Percentiles rank a stretch among this genome's conserved stretches.
phyloP scores from a whole-genome alignment of 2,329 filamentous ascomycete genomes.

The Fusarium miscanthi region DNA sequence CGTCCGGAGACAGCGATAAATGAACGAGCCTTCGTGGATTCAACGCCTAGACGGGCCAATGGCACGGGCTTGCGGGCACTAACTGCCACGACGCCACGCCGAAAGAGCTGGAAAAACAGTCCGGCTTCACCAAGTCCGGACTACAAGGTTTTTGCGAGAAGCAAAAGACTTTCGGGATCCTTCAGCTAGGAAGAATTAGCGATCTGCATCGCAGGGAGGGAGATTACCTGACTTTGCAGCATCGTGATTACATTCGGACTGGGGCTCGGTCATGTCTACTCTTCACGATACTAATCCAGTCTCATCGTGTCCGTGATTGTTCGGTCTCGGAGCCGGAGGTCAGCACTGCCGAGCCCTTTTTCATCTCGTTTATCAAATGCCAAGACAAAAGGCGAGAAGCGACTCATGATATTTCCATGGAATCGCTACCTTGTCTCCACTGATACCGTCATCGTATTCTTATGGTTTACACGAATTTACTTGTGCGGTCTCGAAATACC shows the following conservation, averaged over 20 bases:
- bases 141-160: neutral
- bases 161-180: neutral
- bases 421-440: constrained; percentile 16
- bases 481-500: neutral
- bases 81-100: constrained; percentile 23
- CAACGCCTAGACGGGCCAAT: constrained; percentile 12
- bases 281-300: neutral
- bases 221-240: constrained; percentile 15
- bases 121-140: neutral
- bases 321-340: constrained; percentile 27
- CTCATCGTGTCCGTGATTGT: constrained; percentile 22
- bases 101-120: constrained; percentile 26
- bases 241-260: constrained; percentile 13
- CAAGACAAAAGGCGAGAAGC: constrained; percentile 19
- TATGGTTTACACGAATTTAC: constrained; percentile 13
- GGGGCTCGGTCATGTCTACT: neutral
- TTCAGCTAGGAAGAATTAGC: neutral
- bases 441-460: constrained; percentile 21
- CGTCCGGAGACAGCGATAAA: constrained; percentile 17
- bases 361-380: constrained; percentile 32
- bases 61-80: neutral
- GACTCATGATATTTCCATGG: constrained; percentile 7
- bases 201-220: constrained; percentile 19
- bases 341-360: constrained; percentile 2
- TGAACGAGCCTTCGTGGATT: neutral